Percentiles rank a stretch among this genome's conserved stretches.
Conservation (phyloP, 2,329 filamentous ascomycete genomes). For the Paracoccidioides lutzii region DNA sequence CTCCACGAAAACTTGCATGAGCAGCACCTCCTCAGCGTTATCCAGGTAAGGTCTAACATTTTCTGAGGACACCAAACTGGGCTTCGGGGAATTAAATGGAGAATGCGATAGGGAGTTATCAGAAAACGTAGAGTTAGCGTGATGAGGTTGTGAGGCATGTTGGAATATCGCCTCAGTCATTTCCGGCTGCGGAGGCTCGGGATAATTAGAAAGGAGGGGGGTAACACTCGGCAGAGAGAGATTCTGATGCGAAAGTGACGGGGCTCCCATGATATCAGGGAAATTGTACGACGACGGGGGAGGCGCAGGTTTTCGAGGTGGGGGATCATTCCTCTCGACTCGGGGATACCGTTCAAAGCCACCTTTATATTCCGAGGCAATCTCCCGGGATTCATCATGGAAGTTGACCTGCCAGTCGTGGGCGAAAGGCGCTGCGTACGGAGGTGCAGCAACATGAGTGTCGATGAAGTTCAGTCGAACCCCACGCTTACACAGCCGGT, state of each 20-base stretch:
- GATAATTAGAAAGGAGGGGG: constrained; percentile 36
- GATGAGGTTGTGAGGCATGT: constrained; percentile 15
- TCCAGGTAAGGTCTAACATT: constrained; percentile 52
- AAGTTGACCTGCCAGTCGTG: constrained; percentile 64
- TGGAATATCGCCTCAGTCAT: constrained; percentile 18
- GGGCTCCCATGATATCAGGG: constrained; percentile 19
- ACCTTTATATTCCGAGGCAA: constrained; percentile 80
- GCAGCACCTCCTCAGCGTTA: constrained; percentile 65
- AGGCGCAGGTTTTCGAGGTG: neutral
- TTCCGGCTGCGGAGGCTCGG: constrained; percentile 30
- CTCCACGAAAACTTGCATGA: constrained; percentile 85
- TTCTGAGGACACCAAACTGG: constrained; percentile 29
- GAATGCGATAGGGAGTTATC: constrained; percentile 24
- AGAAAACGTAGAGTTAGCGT: constrained; percentile 17
- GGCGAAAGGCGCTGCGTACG: constrained; percentile 44
- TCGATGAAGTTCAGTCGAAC: constrained; percentile 87
- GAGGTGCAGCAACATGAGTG: constrained; percentile 57
- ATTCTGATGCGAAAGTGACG: constrained; percentile 33
- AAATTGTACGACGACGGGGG: constrained; percentile 17
- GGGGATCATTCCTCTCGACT: constrained; percentile 30
- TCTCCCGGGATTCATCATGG: constrained; percentile 74
- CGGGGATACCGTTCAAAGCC: constrained; percentile 61
- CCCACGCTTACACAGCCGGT: constrained; percentile 70
- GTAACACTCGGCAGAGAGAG: constrained; percentile 42
- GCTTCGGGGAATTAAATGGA: constrained; percentile 24